Percentiles rank a stretch among this genome's conserved stretches.
phyloP scores from a whole-genome alignment of 371 early-diverging fungal genomes.

The Circinella minor region DNA sequence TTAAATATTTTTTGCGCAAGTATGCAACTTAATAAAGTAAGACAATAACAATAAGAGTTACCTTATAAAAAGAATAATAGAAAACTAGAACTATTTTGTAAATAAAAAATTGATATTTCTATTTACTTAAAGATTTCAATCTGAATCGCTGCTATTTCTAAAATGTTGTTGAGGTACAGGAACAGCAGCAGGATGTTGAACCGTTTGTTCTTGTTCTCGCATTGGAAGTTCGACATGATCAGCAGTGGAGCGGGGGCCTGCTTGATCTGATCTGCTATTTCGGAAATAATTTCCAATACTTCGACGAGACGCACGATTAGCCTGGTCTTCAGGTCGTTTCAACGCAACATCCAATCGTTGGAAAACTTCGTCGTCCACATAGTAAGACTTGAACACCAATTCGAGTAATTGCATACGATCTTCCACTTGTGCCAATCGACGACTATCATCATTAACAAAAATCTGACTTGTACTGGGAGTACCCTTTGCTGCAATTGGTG shows the following conservation, averaged over 20 bases:
- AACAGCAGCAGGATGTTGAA: too few relatives aligned
- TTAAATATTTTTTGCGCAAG: too few relatives aligned
- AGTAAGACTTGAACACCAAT: slow-evolving; percentile 38
- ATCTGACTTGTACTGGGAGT: background rate
- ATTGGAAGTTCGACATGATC: background rate
- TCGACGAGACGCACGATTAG: background rate
- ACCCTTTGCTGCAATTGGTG: background rate
- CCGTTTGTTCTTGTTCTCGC: too few relatives aligned
- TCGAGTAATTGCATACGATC: slow-evolving; percentile 44
- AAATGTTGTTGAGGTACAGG: too few relatives aligned
- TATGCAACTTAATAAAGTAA: too few relatives aligned
- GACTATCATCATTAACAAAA: slow-evolving; percentile 13
- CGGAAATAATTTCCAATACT: background rate
- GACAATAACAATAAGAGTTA: too few relatives aligned
- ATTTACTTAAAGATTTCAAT: too few relatives aligned
- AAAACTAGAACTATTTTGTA: too few relatives aligned
- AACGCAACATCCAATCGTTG: slow-evolving; percentile 30
- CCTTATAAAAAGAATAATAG: too few relatives aligned
- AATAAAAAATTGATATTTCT: too few relatives aligned
- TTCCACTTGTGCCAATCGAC: slow-evolving; percentile 29
- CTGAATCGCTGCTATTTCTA: too few relatives aligned
- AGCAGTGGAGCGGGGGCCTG: background rate
- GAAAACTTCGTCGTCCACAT: slow-evolving; percentile 42
- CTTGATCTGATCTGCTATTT: background rate
- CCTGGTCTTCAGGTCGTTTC: background rate